Evolutionary conservation across 2,329 filamentous ascomycete genomes (phyloP).

Genomic region (Talaromyces sp.): DNA sequence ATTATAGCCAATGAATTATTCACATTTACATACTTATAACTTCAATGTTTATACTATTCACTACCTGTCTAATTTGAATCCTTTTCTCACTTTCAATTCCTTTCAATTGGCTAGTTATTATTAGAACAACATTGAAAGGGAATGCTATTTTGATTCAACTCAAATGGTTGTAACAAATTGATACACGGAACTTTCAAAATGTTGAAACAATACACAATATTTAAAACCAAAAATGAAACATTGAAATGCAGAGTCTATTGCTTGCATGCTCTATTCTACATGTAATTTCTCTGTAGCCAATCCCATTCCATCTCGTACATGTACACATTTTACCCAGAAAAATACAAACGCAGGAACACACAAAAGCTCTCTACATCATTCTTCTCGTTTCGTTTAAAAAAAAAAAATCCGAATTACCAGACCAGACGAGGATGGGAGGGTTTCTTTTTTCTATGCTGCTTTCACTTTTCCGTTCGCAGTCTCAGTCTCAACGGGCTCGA

Average conservation of each 20-base stretch:
- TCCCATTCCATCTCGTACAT: neutral
- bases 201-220: neutral
- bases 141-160: no score
- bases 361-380: neutral
- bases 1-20: no score
- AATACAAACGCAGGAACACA: neutral
- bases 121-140: no score
- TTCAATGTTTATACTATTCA: no score
- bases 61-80: no score
- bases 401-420: no score
- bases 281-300: neutral
- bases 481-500: neutral
- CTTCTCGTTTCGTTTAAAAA: neutral
- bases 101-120: no score
- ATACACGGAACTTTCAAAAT: no score
- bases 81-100: no score
- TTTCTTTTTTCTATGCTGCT: slow-evolving; percentile 20
- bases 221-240: neutral
- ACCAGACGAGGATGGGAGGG: no score
- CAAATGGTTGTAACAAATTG: neutral
- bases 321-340: no score
- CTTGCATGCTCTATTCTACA: neutral
- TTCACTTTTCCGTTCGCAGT: slow-evolving; percentile 24
- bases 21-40: no score
- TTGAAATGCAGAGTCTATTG: neutral